Evolutionary conservation across 768 basidiomycete species (phyloP).

Genomic region (Gymnopilus dilepis): DNA sequence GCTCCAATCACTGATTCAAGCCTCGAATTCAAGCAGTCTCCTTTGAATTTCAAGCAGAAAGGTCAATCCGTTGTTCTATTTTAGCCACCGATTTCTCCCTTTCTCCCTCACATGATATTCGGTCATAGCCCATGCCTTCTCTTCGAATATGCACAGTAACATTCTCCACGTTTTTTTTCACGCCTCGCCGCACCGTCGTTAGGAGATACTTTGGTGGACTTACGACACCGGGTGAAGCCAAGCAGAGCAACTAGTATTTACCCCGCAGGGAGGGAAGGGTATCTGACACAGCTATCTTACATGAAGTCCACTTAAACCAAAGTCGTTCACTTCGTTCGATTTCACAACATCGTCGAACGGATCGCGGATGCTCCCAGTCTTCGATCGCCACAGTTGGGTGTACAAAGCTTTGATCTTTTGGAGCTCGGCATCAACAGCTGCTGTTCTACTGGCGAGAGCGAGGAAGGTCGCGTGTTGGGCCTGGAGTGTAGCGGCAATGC

Average conservation of each 20-base stretch:
- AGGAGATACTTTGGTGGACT: conserved; percentile 1
- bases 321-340: conserved; percentile 40
- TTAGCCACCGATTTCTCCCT: background rate
- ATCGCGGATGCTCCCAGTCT: conserved; percentile 83
- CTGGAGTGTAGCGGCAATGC: conserved; percentile 76
- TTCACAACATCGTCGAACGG: conserved; percentile 67
- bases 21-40: background rate
- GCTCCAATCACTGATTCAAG: background rate
- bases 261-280: conserved; percentile 7
- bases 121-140: background rate
- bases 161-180: background rate
- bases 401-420: conserved; percentile 79
- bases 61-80: background rate
- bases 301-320: conserved; percentile 48
- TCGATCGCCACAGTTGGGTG: conserved; percentile 78
- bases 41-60: background rate
- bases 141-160: conserved; percentile 1
- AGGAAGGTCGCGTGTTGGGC: conserved; percentile 82
- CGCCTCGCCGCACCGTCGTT: background rate
- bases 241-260: conserved; percentile 1
- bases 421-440: conserved; percentile 72
- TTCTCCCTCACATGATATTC: conserved; percentile 1
- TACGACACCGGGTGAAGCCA: conserved; percentile 10
- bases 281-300: conserved; percentile 32
- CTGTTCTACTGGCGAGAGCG: conserved; percentile 77